Evolutionary conservation across 176 grass and related monocot genomes (phyloP).

Genomic region (Oryza coarctata): DNA sequence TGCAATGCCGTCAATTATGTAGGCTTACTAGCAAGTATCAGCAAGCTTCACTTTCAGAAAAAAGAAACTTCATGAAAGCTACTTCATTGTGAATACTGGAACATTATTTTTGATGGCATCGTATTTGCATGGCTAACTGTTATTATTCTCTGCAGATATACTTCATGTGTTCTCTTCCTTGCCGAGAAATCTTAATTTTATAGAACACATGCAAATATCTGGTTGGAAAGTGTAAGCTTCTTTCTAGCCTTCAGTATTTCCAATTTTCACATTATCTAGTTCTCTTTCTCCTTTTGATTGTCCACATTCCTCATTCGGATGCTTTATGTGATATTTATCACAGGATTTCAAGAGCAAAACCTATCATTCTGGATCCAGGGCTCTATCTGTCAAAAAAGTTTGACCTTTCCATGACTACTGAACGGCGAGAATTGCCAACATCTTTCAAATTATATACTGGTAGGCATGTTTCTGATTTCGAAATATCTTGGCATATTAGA

Average conservation of each 20-base stretch:
- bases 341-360: slow-evolving; percentile 74
- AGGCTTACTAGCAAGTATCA: not conserved
- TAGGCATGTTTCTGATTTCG: slow-evolving; percentile 37
- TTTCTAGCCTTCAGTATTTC: not conserved
- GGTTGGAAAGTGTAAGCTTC: slow-evolving; percentile 92
- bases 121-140: not conserved
- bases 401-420: slow-evolving; percentile 68
- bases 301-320: slow-evolving; percentile 2
- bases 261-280: not conserved
- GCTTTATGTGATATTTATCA: slow-evolving; percentile 18
- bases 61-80: not conserved
- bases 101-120: not conserved
- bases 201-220: slow-evolving; percentile 86
- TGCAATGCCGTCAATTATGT: not conserved
- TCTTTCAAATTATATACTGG: slow-evolving; percentile 96
- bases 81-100: not conserved
- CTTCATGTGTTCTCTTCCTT: slow-evolving; percentile 92
- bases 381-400: slow-evolving; percentile 97
- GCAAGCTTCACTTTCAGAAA: not conserved
- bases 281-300: slow-evolving; percentile 1
- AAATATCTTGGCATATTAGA: not conserved
- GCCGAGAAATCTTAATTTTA: slow-evolving; percentile 97
- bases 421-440: slow-evolving; percentile 76
- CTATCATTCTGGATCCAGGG: slow-evolving; percentile 86
- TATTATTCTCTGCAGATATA: slow-evolving; percentile 54